phyloP scores from a whole-genome alignment of 192 early-diverging fungal genomes.

The Geosiphon pyriformis region DNA sequence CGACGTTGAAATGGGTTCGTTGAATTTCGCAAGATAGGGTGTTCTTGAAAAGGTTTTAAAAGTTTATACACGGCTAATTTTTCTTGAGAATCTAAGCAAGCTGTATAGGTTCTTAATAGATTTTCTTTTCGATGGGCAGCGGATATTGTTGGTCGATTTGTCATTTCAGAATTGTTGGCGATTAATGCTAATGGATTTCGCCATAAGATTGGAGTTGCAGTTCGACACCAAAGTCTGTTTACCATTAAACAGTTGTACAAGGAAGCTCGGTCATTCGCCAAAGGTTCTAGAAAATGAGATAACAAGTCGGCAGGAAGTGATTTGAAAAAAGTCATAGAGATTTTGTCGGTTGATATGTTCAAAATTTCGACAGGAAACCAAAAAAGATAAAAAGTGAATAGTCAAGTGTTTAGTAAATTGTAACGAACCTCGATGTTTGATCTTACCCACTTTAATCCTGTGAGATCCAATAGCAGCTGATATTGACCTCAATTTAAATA shows the following conservation, averaged over 20 bases:
- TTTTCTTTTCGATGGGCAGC: background rate
- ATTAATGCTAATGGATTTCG: background rate
- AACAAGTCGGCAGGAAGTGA: background rate
- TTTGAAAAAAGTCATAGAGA: too few species aligned
- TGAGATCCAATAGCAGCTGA: too few species aligned
- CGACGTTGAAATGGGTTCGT: background rate
- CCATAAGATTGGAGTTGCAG: background rate
- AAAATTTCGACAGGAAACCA: too few species aligned
- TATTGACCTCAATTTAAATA: too few species aligned
- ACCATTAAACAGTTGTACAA: background rate
- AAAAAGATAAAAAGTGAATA: too few species aligned
- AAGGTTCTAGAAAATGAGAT: background rate
- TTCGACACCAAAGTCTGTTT: slow-evolving; percentile 1
- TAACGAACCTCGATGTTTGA: too few species aligned
- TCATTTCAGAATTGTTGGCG: background rate
- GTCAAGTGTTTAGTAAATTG: too few species aligned
- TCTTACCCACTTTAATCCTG: too few species aligned
- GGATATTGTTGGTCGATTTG: too few species aligned
- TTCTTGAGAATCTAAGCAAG: background rate
- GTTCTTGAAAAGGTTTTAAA: background rate
- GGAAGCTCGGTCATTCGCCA: background rate
- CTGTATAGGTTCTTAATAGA: background rate
- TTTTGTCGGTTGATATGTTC: too few species aligned
- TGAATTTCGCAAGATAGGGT: background rate
- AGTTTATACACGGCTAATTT: background rate